Conservation (phyloP, 257 asterid genomes). For the Solanum arcanum region DNA sequence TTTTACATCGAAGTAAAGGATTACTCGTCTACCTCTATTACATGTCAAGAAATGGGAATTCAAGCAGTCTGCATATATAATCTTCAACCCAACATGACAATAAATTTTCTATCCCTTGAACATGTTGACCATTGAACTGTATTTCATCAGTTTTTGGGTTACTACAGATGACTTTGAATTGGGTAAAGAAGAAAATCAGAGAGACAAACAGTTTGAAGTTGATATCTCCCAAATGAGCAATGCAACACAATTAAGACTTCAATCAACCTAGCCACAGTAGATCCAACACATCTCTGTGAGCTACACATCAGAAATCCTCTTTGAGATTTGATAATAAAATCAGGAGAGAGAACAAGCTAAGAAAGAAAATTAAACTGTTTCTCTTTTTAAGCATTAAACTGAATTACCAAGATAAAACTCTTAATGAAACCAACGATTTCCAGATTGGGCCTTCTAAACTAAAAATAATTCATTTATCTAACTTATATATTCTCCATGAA, state of each 20-base stretch:
- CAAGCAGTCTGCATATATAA: not conserved
- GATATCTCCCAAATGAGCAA: not conserved
- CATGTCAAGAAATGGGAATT: not conserved
- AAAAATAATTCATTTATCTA: not conserved
- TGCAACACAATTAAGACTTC: not conserved
- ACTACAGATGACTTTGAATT: not conserved
- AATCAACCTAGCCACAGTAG: not conserved
- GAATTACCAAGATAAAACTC: not conserved
- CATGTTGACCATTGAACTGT: not conserved
- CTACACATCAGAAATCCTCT: not conserved
- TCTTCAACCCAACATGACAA: not conserved
- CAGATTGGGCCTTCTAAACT: not conserved
- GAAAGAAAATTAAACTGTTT: not conserved
- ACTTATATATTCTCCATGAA: not conserved
- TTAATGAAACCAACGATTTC: not conserved
- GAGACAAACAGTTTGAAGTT: not conserved
- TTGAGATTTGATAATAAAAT: not conserved
- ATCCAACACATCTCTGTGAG: not conserved
- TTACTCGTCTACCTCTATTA: not conserved
- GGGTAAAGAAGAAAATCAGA: not conserved
- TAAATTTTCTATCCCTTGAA: not conserved
- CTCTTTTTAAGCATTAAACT: not conserved
- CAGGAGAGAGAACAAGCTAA: not conserved
- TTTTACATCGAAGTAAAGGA: not conserved
- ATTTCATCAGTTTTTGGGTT: not conserved